Evolutionary conservation across 352 stramenopile genomes (phyloP).

Genomic region (Phytophthora capsici): DNA sequence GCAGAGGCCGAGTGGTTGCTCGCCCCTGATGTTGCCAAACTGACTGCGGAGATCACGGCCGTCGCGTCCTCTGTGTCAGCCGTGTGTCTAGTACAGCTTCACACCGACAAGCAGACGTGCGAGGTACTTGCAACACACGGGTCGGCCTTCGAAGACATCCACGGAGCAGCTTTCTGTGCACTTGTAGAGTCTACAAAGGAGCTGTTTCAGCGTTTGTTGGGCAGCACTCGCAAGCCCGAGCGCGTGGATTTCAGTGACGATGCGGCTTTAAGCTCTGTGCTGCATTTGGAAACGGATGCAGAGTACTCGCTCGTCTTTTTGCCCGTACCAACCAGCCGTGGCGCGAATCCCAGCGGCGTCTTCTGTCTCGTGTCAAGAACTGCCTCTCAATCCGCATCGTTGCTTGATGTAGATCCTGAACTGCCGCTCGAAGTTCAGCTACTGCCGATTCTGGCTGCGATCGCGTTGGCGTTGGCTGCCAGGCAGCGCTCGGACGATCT

Average conservation of each 20-base stretch:
- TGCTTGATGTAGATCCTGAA: conserved; percentile 22
- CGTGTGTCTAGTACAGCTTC: conserved; percentile 57
- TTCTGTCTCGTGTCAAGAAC: conserved; percentile 46
- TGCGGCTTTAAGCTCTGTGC: conserved; percentile 23
- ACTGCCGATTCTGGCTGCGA: conserved; percentile 58
- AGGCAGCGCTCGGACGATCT: conserved; percentile 71
- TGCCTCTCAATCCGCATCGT: conserved; percentile 18
- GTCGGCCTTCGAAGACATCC: conserved; percentile 10
- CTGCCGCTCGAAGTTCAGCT: conserved; percentile 33
- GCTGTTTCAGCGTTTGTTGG: conserved; percentile 49
- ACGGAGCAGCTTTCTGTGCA: conserved; percentile 15
- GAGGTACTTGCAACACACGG: conserved; percentile 34
- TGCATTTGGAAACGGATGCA: conserved; percentile 27
- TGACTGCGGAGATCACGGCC: conserved; percentile 37
- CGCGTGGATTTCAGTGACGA: conserved; percentile 53
- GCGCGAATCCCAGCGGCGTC: conserved; percentile 44
- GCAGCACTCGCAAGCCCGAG: conserved; percentile 41
- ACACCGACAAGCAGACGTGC: conserved; percentile 49
- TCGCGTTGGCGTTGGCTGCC: conserved; percentile 51
- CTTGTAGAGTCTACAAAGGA: conserved; percentile 17
- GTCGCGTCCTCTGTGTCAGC: conserved; percentile 37
- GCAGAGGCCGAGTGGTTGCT: conserved; percentile 41
- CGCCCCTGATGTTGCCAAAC: conserved; percentile 41
- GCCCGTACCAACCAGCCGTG: conserved; percentile 50
- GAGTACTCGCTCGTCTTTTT: conserved; percentile 51